These are phyloP conservation scores for Trichoderma lentiforme DNA, from an alignment of 2,329 filamentous ascomycete genomes.

Conservation along the genomic window DNA sequence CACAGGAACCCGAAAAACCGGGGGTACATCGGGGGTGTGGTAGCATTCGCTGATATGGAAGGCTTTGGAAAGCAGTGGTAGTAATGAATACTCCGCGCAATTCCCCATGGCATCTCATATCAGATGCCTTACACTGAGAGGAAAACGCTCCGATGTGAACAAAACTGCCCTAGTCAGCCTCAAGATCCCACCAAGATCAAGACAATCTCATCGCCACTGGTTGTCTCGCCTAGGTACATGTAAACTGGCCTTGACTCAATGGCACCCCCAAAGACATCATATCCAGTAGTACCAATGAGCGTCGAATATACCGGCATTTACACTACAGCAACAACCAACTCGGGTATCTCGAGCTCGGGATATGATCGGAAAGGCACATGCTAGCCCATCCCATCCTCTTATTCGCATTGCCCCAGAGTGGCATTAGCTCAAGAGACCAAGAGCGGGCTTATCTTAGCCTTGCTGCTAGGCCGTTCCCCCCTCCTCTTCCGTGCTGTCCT, in stretches of 20 bases:
- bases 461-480: neutral
- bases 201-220: neutral
- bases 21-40: neutral
- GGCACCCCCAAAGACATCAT: neutral
- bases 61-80: neutral
- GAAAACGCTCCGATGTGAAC: neutral
- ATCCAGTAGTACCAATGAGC: neutral
- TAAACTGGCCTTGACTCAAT: neutral
- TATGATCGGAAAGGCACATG: neutral
- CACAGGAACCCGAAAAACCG: neutral
- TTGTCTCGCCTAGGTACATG: neutral
- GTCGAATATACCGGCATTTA: neutral
- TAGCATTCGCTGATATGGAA: neutral
- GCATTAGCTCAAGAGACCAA: neutral
- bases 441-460: constrained; percentile 1
- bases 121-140: neutral
- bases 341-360: neutral
- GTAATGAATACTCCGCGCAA: neutral
- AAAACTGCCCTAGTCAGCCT: neutral
- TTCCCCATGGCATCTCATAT: neutral
- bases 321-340: neutral
- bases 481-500: neutral
- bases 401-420: neutral
- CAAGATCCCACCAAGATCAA: neutral
- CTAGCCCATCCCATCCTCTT: neutral